Evolutionary conservation across 768 basidiomycete genomes (phyloP).

Genomic region (Paxillus rubicundulus): DNA sequence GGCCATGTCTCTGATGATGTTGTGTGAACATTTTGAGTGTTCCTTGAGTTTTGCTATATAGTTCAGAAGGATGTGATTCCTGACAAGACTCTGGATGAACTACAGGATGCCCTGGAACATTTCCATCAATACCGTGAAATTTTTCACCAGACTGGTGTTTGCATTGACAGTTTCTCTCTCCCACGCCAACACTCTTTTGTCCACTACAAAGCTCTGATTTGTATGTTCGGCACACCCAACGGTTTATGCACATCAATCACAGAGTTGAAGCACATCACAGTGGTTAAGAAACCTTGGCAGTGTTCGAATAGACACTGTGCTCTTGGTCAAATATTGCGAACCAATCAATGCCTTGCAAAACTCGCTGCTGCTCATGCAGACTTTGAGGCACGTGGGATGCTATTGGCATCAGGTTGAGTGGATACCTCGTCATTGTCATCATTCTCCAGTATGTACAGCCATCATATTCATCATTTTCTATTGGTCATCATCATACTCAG

Average conservation of each 20-base stretch:
- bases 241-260: constrained; percentile 37
- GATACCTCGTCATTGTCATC: too few species aligned
- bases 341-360: constrained; percentile 28
- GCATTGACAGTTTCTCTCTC: constrained; percentile 16
- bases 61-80: constrained; percentile 15
- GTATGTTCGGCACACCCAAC: constrained; percentile 31
- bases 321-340: constrained; percentile 29
- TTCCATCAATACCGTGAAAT: constrained; percentile 22
- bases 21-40: constrained; percentile 14
- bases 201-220: constrained; percentile 25
- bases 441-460: too few species aligned
- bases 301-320: constrained; percentile 21
- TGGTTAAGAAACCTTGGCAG: constrained; percentile 34
- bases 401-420: background rate
- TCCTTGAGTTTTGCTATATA: constrained; percentile 35
- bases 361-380: constrained; percentile 10
- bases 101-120: constrained; percentile 13
- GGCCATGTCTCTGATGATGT: constrained; percentile 19
- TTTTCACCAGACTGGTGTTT: constrained; percentile 15
- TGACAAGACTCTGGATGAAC: constrained; percentile 16
- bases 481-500: too few species aligned
- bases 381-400: background rate
- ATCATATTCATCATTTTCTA: too few species aligned
- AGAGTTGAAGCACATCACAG: constrained; percentile 34
- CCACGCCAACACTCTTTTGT: constrained; percentile 33